These are phyloP conservation scores for Dacryopinax primogenitus DNA, from an alignment of 768 basidiomycete genomes.

Conservation along the genomic window DNA sequence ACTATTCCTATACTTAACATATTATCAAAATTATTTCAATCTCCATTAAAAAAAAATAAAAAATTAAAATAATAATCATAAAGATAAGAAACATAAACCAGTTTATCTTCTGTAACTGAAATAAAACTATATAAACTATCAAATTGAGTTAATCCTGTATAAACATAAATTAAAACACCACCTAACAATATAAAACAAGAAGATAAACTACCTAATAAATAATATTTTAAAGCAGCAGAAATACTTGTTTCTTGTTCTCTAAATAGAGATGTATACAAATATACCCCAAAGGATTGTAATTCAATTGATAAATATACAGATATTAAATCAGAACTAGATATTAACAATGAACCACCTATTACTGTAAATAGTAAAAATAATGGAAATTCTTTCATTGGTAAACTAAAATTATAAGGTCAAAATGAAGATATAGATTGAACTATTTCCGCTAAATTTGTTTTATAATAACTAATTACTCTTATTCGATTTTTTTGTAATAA, in stretches of 20 bases:
- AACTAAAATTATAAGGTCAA: not conserved
- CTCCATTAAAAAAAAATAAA: not conserved
- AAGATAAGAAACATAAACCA: constrained; percentile 19
- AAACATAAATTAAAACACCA: constrained; percentile 18
- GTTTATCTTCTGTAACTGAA: constrained; percentile 18
- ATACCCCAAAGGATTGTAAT: constrained; percentile 21
- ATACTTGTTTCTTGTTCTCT: constrained; percentile 20
- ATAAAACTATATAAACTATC: constrained; percentile 18
- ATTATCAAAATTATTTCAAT: constrained; percentile 9
- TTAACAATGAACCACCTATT: constrained; percentile 19
- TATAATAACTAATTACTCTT: too few relatives aligned
- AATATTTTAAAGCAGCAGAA: constrained; percentile 20
- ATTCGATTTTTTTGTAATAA: not conserved
- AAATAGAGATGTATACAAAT: constrained; percentile 20
- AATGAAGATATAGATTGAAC: too few relatives aligned
- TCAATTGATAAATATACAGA: constrained; percentile 19
- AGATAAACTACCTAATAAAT: constrained; percentile 20
- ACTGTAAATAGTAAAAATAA: constrained; percentile 17
- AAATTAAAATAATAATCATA: constrained; percentile 7
- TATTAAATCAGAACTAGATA: constrained; percentile 20
- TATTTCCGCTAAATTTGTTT: too few relatives aligned
- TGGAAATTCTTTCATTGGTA: constrained; percentile 13
- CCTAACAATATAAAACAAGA: constrained; percentile 20
- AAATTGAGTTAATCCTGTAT: constrained; percentile 18
- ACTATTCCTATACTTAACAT: constrained; percentile 11